Percentiles rank a stretch among this genome's conserved stretches.
Conservation (phyloP, 352 stramenopile genomes). For the Phytopythium kandeliae region DNA sequence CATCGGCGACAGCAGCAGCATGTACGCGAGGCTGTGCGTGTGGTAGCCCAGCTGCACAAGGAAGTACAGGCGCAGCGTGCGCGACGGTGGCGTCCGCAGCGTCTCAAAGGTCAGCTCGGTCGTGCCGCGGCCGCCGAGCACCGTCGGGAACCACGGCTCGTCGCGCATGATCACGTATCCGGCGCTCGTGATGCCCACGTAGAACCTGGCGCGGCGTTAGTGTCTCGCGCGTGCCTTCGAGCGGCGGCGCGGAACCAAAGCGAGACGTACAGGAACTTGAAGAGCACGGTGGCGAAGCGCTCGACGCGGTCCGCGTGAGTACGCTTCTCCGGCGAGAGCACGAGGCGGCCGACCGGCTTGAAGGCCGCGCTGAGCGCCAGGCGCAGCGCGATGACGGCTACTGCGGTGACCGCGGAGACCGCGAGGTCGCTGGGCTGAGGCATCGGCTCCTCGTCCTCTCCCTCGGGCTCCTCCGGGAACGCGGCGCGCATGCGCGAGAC, state of each 20-base stretch:
- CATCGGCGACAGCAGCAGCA: conserved; percentile 48
- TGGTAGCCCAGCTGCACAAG: conserved; percentile 56
- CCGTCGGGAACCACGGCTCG: conserved; percentile 36
- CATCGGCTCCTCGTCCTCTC: conserved; percentile 16
- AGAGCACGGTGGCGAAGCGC: conserved; percentile 64
- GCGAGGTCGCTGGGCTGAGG: conserved; percentile 41
- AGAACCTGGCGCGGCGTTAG: conserved; percentile 31
- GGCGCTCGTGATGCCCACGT: conserved; percentile 32
- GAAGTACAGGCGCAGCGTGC: conserved; percentile 37
- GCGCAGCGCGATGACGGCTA: conserved; percentile 34
- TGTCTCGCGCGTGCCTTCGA: too few relatives aligned
- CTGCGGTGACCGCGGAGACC: conserved; percentile 20
- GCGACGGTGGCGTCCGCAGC: conserved; percentile 25
- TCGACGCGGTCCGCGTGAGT: conserved; percentile 44
- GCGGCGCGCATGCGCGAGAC: conserved; percentile 33
- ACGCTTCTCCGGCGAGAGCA: conserved; percentile 52
- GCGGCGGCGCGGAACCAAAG: too few relatives aligned
- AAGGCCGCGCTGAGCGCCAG: conserved; percentile 29
- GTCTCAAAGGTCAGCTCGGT: conserved; percentile 23
- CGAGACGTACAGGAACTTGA: conserved; percentile 52
- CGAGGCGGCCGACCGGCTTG: conserved; percentile 31
- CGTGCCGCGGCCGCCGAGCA: conserved; percentile 29
- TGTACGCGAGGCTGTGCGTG: conserved; percentile 43
- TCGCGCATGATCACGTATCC: conserved; percentile 36
- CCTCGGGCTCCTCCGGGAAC: conserved; percentile 15